phyloP scores from a whole-genome alignment of 2,329 filamentous ascomycete genomes.

The Calonectria multiphialidica region DNA sequence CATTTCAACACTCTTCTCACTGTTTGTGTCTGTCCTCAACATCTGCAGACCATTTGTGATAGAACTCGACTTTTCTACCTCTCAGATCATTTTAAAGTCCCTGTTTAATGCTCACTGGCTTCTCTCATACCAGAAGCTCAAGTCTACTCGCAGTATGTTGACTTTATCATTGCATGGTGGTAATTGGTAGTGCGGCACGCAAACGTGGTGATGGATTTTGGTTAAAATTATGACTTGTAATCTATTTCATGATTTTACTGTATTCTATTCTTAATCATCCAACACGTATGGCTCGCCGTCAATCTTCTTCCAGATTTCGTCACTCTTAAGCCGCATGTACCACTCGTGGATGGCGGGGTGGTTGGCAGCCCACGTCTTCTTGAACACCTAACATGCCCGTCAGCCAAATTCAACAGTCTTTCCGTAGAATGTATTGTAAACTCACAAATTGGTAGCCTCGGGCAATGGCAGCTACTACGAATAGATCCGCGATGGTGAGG shows the following conservation, averaged over 20 bases:
- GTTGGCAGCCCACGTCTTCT: constrained; percentile 20
- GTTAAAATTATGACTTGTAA: background rate
- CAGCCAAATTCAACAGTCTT: background rate
- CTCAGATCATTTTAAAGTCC: too few relatives aligned
- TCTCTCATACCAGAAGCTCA: too few relatives aligned
- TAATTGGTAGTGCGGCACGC: too few relatives aligned
- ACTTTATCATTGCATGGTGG: background rate
- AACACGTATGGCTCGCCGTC: constrained; percentile 24
- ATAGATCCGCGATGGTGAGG: constrained; percentile 22
- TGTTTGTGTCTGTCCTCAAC: background rate
- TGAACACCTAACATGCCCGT: constrained; percentile 16
- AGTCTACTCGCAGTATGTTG: background rate
- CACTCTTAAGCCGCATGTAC: constrained; percentile 24
- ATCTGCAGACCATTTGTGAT: too few relatives aligned
- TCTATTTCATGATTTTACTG: background rate
- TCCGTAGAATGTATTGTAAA: too few relatives aligned
- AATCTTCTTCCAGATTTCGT: constrained; percentile 26
- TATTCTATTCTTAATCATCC: constrained; percentile 9
- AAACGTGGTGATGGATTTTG: background rate
- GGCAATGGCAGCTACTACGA: constrained; percentile 20
- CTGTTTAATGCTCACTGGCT: too few relatives aligned
- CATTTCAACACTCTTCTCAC: too few relatives aligned
- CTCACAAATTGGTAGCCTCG: constrained; percentile 24
- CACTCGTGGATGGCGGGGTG: constrained; percentile 24
- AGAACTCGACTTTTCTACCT: too few relatives aligned